Percentiles rank a stretch among this genome's conserved stretches.
phyloP scores from a whole-genome alignment of 2,329 filamentous ascomycete species.

The Sporothrix globosa region DNA sequence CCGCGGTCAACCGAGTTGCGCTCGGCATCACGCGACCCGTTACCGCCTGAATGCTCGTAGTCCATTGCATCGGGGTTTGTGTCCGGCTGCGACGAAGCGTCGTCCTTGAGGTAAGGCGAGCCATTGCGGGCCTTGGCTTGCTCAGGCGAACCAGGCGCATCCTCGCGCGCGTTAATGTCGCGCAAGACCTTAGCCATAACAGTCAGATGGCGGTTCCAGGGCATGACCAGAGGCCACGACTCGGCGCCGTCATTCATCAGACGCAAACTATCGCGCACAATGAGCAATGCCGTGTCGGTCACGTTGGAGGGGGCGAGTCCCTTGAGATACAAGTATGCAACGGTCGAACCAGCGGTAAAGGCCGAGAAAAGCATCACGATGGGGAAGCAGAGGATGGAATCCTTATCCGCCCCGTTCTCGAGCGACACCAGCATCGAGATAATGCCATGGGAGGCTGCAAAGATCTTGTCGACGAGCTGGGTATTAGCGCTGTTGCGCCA shows the following conservation, averaged over 20 bases:
- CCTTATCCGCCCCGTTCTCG: conserved; percentile 61
- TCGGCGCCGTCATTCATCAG: conserved; percentile 63
- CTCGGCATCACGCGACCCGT: conserved; percentile 42
- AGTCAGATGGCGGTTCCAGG: conserved; percentile 62
- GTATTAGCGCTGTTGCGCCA: conserved; percentile 56
- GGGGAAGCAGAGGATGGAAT: conserved; percentile 62
- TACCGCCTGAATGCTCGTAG: conserved; percentile 53
- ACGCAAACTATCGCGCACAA: conserved; percentile 62
- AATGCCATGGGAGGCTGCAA: conserved; percentile 62
- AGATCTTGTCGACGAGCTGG: conserved; percentile 59
- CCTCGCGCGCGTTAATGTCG: conserved; percentile 52
- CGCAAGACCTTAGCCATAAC: conserved; percentile 65
- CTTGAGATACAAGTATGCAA: conserved; percentile 65
- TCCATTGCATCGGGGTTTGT: conserved; percentile 61
- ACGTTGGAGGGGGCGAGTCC: conserved; percentile 60
- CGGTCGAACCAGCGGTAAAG: conserved; percentile 63
- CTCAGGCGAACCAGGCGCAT: conserved; percentile 44
- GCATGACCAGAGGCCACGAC: conserved; percentile 62
- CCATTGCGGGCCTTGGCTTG: conserved; percentile 41
- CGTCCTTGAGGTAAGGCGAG: conserved; percentile 57
- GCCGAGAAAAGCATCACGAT: conserved; percentile 67
- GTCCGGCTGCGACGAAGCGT: conserved; percentile 58
- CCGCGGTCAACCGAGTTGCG: conserved; percentile 50
- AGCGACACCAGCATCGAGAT: conserved; percentile 60
- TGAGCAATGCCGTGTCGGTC: conserved; percentile 59